phyloP scores from a whole-genome alignment of 2,329 filamentous ascomycete species.

The Sporothrix protearum region DNA sequence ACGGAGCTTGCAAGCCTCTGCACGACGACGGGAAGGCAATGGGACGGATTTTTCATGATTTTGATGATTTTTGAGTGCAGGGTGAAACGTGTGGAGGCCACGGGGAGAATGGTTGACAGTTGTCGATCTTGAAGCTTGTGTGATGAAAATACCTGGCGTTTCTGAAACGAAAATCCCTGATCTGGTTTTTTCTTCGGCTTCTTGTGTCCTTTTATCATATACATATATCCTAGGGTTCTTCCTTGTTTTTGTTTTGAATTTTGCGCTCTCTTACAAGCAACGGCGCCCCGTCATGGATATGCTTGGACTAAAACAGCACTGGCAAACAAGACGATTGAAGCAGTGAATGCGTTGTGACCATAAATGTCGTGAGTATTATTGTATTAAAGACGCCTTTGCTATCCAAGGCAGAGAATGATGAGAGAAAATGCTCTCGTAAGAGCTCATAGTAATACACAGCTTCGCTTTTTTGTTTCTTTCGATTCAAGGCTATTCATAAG shows the following conservation, averaged over 20 bases:
- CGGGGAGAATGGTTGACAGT: background rate
- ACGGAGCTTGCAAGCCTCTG: too few species aligned
- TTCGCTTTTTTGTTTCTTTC: background rate
- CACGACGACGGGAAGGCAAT: background rate
- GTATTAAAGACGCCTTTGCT: background rate
- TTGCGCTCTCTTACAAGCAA: too few species aligned
- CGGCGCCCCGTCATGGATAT: background rate
- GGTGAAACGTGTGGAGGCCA: background rate
- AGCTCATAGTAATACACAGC: background rate
- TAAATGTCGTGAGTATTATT: slow-evolving; percentile 3
- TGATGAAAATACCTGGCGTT: background rate
- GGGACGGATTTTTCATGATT: background rate
- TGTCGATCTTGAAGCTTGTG: background rate
- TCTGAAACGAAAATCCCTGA: background rate
- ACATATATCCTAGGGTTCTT: slow-evolving; percentile 11
- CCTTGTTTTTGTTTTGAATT: background rate
- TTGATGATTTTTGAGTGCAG: background rate
- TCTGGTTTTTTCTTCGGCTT: background rate
- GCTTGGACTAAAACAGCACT: too few species aligned
- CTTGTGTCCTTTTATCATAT: background rate
- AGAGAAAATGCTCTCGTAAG: background rate
- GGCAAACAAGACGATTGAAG: background rate
- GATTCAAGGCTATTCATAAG: background rate
- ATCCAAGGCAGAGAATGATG: background rate
- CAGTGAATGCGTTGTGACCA: background rate